Base-by-base conservation (phyloP, 2,329 filamentous ascomycete genomes). In the Lasiodiplodia hormozganensis region DNA sequence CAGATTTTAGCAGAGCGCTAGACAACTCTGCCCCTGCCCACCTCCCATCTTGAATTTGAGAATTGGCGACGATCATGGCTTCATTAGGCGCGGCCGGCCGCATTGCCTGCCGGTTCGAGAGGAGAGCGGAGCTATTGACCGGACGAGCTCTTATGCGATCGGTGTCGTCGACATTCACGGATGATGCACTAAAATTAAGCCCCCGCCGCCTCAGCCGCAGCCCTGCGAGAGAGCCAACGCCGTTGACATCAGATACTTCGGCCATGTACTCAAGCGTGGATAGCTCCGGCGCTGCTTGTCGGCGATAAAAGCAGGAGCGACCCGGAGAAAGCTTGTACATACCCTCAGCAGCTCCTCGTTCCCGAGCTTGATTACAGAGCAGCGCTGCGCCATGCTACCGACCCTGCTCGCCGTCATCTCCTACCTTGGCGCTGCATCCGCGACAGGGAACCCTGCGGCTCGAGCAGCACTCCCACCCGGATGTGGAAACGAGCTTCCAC, bases 401-500 rank as follows among this genome's bases (percentile, higher is more conserved):
- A 28, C 16, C 28, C 23, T 62, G 25, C 43, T 49, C 10, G 12
- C 40, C 5, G 21, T 62, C 58, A 14, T 43, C 23, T n/a, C 47
- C 25, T 62, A 18, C 14, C 58, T 62, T 62, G 58, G 58, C 40
- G 40, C 58, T 23, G 43, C 58, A 34, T 49, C 57, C 21, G 57
- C 57, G 25, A 18, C 38, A 57, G 34, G n/a, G 11, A 67, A 25
- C 36, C 23, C 53, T 25, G 40, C 40, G 21, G 14, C 21, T 21
- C 8, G 34, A 18, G 25, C 65, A 16, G 18, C 25, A 14, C 31
- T 25, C 28, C 38, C 68, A 7, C 52, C 16, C 52, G 72, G 70
- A 58, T 73, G 62, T 58, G 69, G 69, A n/a, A 73, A 74, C 34
- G 12, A 71, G 10, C 54, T 76, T 12, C 75, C 76, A 2, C 18